Evolutionary conservation across 108 stramenopile genomes (phyloP), one percentile per base, ranked within the genome.

Genomic region (Fistulifera pelliculosa): DNA sequence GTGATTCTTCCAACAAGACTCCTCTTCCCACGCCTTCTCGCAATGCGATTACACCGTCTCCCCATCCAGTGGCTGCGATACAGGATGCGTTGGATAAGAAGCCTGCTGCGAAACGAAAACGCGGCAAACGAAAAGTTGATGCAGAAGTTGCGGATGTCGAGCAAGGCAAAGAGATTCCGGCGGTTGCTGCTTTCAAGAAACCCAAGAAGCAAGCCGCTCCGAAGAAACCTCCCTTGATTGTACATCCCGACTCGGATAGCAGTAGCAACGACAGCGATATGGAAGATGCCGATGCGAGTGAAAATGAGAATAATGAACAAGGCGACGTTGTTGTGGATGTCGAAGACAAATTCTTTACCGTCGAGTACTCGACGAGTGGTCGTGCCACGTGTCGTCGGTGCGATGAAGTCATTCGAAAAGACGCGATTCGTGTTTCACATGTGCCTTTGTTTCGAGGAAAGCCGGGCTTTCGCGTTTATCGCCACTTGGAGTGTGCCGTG

Each of bases 401-500:
- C 65, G 87, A 88, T 56, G 69, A 68, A 47, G 52, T 35, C 18
- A 90, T 94, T 56, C 40, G 25, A 1, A 87, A 86, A 47, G 70
- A 69, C n/a, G 60, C 56, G 0, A 18, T 90, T 1, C 83, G 92
- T 13, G 55, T 90, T 15, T 79, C 83, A 10, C 79, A 80, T 49
- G 51, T 60, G 6, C 91, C 91, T 7, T 68, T 89, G 1, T 93
- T 93, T 71, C 80, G 91, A n/a, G 91, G 91, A 14, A 86, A 89
- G 57, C 91, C 87, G 17, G 91, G 87, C 0, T 93, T 73, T 69
- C 59, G 68, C 38, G 76, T 87, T 7, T 93, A 78, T 54, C 77
- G 83, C 0, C 91, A 93, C 47, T 53, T 87, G 23, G 44, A 65
- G 1, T 94, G 89, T 48, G 64, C 77, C 0, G 62, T 80, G 10